These are phyloP conservation scores for Penicillium diatomitis DNA, from an alignment of 495 filamentous ascomycete genomes.

Conservation along the genomic window DNA sequence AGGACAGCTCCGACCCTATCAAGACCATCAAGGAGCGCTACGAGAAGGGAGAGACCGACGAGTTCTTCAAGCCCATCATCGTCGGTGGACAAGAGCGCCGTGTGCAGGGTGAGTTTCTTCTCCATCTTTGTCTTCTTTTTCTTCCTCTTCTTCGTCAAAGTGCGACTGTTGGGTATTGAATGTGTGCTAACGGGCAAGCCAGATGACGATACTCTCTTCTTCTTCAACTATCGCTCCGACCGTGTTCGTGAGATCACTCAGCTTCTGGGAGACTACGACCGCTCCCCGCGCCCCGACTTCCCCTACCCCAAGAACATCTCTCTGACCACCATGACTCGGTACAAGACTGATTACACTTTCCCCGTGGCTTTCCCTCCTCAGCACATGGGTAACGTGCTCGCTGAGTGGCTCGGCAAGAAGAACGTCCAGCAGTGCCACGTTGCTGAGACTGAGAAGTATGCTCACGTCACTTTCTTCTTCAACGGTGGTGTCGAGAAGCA, in stretches of 20 bases:
- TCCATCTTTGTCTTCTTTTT: too few relatives aligned
- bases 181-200: not conserved
- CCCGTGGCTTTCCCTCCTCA: constrained; percentile 90
- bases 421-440: constrained; percentile 85
- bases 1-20: constrained; percentile 73
- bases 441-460: constrained; percentile 98
- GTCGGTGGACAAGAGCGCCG: constrained; percentile 75
- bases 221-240: constrained; percentile 99
- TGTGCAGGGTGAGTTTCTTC: constrained; percentile 53
- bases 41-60: constrained; percentile 78
- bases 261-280: constrained; percentile 82
- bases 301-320: constrained; percentile 86
- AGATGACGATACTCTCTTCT: constrained; percentile 93
- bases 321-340: constrained; percentile 96
- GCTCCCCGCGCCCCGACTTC: constrained; percentile 82
- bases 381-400: constrained; percentile 91
- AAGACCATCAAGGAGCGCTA: constrained; percentile 83
- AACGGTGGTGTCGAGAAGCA: constrained; percentile 97
- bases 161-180: too few relatives aligned
- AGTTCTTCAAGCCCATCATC: constrained; percentile 98
- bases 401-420: constrained; percentile 88
- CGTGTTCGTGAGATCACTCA: constrained; percentile 96
- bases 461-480: constrained; percentile 99
- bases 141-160: too few relatives aligned
- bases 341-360: constrained; percentile 93